Percentiles rank a stretch among this genome's conserved stretches.
Evolutionary conservation across 208 protist species (phyloP).

Genomic region (Crithidia expoeki): DNA sequence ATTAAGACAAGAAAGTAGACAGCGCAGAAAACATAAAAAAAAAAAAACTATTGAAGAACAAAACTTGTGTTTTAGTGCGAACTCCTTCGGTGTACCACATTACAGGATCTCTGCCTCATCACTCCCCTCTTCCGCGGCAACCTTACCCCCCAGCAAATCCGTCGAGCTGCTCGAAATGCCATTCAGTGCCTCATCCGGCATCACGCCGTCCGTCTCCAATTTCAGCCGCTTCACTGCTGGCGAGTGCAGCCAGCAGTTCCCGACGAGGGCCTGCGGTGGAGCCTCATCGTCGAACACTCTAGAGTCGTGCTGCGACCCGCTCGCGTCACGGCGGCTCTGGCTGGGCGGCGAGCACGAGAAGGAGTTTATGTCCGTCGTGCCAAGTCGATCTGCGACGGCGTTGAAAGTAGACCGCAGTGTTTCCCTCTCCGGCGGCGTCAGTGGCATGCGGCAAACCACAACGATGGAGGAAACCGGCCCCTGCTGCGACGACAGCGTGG

Average conservation of each 20-base stretch:
- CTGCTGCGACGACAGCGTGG: conserved; percentile 16
- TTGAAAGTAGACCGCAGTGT: conserved; percentile 22
- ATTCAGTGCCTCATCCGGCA: not conserved
- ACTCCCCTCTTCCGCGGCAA: not conserved
- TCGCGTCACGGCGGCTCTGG: conserved; percentile 1
- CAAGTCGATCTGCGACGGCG: conserved; percentile 15
- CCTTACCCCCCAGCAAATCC: not conserved
- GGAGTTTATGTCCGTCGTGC: conserved; percentile 19
- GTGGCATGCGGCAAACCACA: conserved; percentile 42
- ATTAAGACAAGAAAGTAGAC: not conserved
- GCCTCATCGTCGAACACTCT: not conserved
- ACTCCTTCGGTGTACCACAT: not conserved
- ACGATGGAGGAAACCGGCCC: conserved; percentile 29
- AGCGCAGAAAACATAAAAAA: not conserved
- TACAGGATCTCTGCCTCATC: conserved; percentile 18
- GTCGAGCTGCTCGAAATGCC: conserved; percentile 9
- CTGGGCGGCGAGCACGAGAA: conserved; percentile 28
- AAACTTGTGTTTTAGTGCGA: not conserved
- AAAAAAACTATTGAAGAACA: not conserved
- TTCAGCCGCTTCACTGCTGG: conserved; percentile 28
- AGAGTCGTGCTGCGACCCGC: conserved; percentile 16
- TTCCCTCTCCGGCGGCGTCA: conserved; percentile 25
- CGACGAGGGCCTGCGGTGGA: not conserved
- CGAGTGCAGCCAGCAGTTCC: conserved; percentile 11
- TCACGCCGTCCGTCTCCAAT: conserved; percentile 3